Evolutionary conservation across 2,329 filamentous ascomycete species (phyloP), one percentile per base, ranked within the genome.

Genomic region (Neofusicoccum cordaticola): DNA sequence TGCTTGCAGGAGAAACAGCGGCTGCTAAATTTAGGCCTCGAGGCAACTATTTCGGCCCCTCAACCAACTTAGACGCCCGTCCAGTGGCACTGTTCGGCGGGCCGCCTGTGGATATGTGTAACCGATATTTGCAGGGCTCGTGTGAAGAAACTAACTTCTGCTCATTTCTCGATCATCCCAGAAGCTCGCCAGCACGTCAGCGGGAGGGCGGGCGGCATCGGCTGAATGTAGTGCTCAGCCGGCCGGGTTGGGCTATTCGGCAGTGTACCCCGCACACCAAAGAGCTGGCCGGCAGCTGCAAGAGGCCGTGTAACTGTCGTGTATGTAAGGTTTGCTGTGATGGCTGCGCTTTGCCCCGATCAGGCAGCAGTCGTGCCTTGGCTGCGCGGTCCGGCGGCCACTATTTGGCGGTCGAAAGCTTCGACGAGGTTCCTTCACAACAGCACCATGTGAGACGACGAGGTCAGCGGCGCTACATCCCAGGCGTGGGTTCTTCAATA

Each of bases 391-490:
- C 22, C 22, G 22, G 22, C 22, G 34, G 31, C 34, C 15, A 17
- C 31, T 15, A 37, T 35, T 37, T 52, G 52, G 39, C 19, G 15
- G 15, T 22, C 34, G 13, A 13, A 42, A 19, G 35, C 52, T 57
- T 57, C 52, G 6, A 27, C 37, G 12, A 17, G 19, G 17, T 9
- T 37, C 52, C 37, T 42, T 19, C 35, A 22, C 22, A 22, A 5
- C 13, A 57, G 52, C 37, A 22, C 12, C 53, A 19, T 35, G 53
- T 45, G 53, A 47, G 37, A 27, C 27, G n/a, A 31, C 53, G 13
- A 35, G 31, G 56, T 60, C 56, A 60, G 56, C 56, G 56, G 56
- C 56, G 56, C 42, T 6, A n/a, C 15, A 60, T 60, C 41, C 56
- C 17, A 45, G 56, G 22, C 56, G 22, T 2, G 6, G 12, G 11